Base-by-base conservation (phyloP, 2,329 filamentous ascomycete species). In the Colletotrichum scovillei region DNA sequence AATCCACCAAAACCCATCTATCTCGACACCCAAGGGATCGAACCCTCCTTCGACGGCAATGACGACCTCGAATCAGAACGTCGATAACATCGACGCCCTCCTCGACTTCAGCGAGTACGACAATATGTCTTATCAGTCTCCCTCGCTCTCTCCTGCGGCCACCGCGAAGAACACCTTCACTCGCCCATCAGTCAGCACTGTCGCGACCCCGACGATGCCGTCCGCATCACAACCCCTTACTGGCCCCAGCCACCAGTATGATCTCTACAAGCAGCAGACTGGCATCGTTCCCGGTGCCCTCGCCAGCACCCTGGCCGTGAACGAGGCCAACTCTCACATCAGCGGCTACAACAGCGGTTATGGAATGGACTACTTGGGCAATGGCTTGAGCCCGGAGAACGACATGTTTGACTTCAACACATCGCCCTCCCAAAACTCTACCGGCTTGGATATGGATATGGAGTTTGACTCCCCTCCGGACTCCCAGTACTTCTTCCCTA, bases 221-320 rank as follows among this genome's bases (percentile, higher is more conserved):
- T 82, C 88, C 8, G 84, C 86, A 67, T 82, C 79, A 30, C 89
- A 92, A 74, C 88, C 89, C 38, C 90, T 95, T 79, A 92, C 91
- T 60, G 94, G 92, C 46, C 96, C 97, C 9, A 98, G 95, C 83
- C 95, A 98, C 85, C 94, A 97, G 84, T 98, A 98, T 87, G 94
- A 95, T 79, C 92, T 94, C 80, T 97, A 98, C 86, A 94, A 95
- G 85, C 97, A 99, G 82, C 95, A 98, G 86, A 98, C 97, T 4
- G 95, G 95, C 75, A 92, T 98, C 35, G 94, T 97, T 0, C 92
- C 94, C 1, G 95, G 95, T 75, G 95, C 95, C 65, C 87, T 97
- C 75, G 92, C 93, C 55, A 94, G 91, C 82, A 93, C 95, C 14
- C 90, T 97, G 80, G 93, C 94, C 46, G 90, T 97, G 78, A 95